Evolutionary conservation across 2,329 filamentous ascomycete genomes (phyloP), one percentile per base, ranked within the genome.

Genomic region (Coniella lustricola): DNA sequence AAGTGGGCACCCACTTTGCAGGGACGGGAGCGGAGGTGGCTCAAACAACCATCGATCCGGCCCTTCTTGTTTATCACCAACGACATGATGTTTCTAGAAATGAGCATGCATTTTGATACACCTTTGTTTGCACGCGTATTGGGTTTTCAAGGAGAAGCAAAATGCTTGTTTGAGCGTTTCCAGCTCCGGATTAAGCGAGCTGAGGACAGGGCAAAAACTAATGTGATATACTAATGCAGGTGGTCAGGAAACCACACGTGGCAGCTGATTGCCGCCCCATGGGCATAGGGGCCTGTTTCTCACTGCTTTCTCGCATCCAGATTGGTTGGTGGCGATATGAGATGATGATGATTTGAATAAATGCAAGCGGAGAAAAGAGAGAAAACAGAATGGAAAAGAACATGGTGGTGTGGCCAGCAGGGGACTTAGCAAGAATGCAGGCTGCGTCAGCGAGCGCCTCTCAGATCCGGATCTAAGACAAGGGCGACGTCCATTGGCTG

Each of bases 1-100:
- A 17, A 25, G 31, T 33, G 20, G 37, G 41, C 34, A 9, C 22
- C 31, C 17, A 16, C 13, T n/a, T n/a, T n/a, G n/a, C n/a, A n/a
- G n/a, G n/a, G n/a, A n/a, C n/a, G n/a, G n/a, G n/a, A n/a, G 44
- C 29, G 12, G 40, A 44, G 44, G 39, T 48, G 49, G 45, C 20
- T 29, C 35, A 46, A 17, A n/a, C 29, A 29, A 25, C 31, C 9
- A 35, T 35, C 37, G 20, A 16, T 33, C 20, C 38, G 44, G 41
- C 20, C 40, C 32, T 50, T 40, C 41, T 40, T 53, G 49, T 50
- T 33, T 49, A 53, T 40, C 44, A 53, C 48, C 42, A 37, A 38
- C 22, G 21, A 39, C 25, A 48, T 46, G 40, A 43, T 22, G 44
- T 16, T 10, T 20, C 42, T 40, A 50, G 40, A 50, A 50, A 44